These are phyloP conservation scores for Papiliotrema laurentii DNA, from an alignment of 1,284 basidiomycete genomes.

Conservation along the genomic window DNA sequence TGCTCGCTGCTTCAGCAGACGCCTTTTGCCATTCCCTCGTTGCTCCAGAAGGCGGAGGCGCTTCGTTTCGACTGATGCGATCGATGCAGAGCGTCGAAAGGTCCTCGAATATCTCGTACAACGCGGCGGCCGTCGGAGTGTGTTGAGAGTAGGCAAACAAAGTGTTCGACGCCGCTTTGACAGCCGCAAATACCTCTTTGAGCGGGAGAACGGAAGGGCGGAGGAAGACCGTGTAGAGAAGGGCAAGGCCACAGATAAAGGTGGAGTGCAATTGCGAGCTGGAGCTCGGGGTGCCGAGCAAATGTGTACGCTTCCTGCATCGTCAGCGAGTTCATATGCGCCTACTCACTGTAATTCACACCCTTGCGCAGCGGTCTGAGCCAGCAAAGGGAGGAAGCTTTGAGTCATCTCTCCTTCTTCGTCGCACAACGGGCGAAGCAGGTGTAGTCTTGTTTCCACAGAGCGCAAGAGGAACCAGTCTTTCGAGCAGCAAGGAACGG, in stretches of 20 bases:
- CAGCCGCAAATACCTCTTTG: constrained; percentile 14
- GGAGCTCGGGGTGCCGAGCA: constrained; percentile 14
- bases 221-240: constrained; percentile 19
- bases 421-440: constrained; percentile 14
- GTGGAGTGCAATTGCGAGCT: constrained; percentile 16
- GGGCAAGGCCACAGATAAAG: constrained; percentile 20
- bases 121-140: constrained; percentile 7
- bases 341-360: constrained; percentile 21
- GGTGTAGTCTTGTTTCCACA: constrained; percentile 18
- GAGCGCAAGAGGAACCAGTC: constrained; percentile 21
- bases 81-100: constrained; percentile 21
- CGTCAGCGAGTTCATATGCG: not conserved
- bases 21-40: constrained; percentile 10
- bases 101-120: constrained; percentile 21
- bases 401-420: constrained; percentile 3
- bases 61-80: constrained; percentile 4
- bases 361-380: constrained; percentile 14
- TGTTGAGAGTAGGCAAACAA: constrained; percentile 19
- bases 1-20: constrained; percentile 14
- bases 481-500: constrained; percentile 11
- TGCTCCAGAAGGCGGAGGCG: not conserved
- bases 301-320: constrained; percentile 18
- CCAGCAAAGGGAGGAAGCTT: constrained; percentile 11
- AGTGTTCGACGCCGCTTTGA: constrained; percentile 22
- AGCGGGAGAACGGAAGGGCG: constrained; percentile 14